These are phyloP conservation scores for Kwoniella sp. DNA, from an alignment of 768 basidiomycete genomes.

Conservation along the genomic window DNA sequence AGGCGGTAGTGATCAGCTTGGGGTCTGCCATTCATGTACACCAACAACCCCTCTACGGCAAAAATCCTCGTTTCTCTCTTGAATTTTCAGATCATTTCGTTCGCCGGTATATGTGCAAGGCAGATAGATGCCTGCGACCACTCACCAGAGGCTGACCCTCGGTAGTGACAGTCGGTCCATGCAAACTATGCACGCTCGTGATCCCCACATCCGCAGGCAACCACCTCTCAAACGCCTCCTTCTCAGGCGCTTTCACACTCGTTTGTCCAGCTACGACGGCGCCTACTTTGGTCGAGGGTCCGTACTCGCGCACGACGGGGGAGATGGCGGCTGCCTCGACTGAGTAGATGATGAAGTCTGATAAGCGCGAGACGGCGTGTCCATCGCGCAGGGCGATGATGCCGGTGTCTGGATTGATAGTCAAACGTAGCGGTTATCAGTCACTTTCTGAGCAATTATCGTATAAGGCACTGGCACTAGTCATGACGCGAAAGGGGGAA, in stretches of 20 bases:
- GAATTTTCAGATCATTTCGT: no score
- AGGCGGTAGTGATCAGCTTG: no score
- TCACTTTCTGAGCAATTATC: not conserved
- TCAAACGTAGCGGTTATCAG: not conserved
- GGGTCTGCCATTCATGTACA: no score
- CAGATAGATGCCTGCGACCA: not conserved
- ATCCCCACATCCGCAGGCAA: constrained; percentile 85
- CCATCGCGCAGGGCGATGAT: constrained; percentile 75
- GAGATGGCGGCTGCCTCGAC: constrained; percentile 90
- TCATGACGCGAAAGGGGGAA: not conserved
- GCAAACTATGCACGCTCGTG: constrained; percentile 89
- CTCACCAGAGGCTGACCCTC: constrained; percentile 85
- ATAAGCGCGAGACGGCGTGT: constrained; percentile 80
- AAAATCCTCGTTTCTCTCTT: no score
- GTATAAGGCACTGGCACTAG: not conserved
- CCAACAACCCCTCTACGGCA: no score
- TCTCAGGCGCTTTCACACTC: constrained; percentile 93
- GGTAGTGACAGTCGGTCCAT: constrained; percentile 86
- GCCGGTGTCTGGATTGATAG: constrained; percentile 61
- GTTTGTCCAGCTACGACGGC: constrained; percentile 96
- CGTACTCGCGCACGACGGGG: constrained; percentile 79
- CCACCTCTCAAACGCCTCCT: constrained; percentile 76
- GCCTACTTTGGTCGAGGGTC: constrained; percentile 92
- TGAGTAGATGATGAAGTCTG: constrained; percentile 92
- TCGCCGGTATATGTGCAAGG: no score